A percentile compares a stretch with the other conserved stretches of the same genome.
Evolutionary conservation across 2,329 filamentous ascomycete genomes (phyloP).

Genomic region (Fusarium incarnatum): DNA sequence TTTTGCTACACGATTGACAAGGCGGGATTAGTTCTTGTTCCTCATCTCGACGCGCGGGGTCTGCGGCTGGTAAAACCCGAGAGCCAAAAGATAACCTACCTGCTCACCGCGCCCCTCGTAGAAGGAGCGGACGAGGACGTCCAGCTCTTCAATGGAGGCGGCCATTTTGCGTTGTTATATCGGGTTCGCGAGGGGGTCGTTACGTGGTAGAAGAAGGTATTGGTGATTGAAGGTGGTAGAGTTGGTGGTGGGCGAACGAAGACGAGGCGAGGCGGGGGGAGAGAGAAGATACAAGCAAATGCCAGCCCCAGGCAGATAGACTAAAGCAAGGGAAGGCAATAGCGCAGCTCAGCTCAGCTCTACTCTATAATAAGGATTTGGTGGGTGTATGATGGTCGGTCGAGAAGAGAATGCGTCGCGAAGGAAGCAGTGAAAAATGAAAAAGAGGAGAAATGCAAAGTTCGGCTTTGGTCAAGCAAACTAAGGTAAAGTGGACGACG

Average conservation of each 20-base stretch:
- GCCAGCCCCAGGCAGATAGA: conserved; percentile 41
- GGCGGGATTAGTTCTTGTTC: conserved; percentile 33
- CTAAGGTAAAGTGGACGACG: conserved; percentile 44
- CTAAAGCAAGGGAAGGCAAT: conserved; percentile 34
- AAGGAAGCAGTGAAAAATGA: conserved; percentile 35
- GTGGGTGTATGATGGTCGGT: conserved; percentile 9
- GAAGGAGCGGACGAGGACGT: conserved; percentile 95
- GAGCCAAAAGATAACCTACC: conserved; percentile 63
- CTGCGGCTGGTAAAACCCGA: conserved; percentile 36
- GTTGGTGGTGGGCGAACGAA: conserved; percentile 42
- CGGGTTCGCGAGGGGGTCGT: conserved; percentile 47
- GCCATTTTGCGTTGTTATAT: conserved; percentile 62
- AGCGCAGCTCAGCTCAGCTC: conserved; percentile 1
- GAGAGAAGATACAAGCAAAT: conserved; percentile 44
- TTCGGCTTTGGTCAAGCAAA: conserved; percentile 38
- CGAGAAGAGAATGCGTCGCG: conserved; percentile 18
- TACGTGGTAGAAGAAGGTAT: conserved; percentile 36
- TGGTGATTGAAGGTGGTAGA: conserved; percentile 31
- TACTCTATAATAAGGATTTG: conserved; percentile 27
- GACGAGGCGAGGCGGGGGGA: conserved; percentile 44
- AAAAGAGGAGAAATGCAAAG: conserved; percentile 41
- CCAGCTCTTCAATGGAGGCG: conserved; percentile 89
- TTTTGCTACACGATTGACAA: conserved; percentile 79
- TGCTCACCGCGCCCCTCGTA: conserved; percentile 96
- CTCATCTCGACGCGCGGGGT: conserved; percentile 37